phyloP scores from a whole-genome alignment of 2,329 filamentous ascomycete species.

The Phialophora chinensis region DNA sequence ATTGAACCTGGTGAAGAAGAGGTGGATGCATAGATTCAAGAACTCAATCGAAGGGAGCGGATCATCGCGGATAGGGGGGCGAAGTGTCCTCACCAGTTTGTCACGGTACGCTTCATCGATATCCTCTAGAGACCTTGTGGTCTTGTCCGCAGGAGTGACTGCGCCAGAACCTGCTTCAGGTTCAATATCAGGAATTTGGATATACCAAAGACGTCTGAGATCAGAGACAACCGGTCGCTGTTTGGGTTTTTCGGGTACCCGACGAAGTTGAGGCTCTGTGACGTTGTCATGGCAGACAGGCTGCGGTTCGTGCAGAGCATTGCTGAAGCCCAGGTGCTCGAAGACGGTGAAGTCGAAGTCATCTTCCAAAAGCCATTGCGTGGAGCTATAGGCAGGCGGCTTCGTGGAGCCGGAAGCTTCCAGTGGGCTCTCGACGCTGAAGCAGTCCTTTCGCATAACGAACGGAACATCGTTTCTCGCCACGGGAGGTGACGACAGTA shows the following conservation, averaged over 20 bases:
- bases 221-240: conserved; percentile 16
- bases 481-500: neutral
- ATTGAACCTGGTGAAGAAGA: conserved; percentile 40
- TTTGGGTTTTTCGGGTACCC: neutral
- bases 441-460: neutral
- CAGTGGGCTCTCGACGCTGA: neutral
- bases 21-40: conserved; percentile 39
- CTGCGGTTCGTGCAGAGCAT: neutral
- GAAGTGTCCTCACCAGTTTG: conserved; percentile 10
- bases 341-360: conserved; percentile 28
- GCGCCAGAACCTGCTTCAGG: conserved; percentile 16
- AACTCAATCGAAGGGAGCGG: conserved; percentile 25
- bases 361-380: conserved; percentile 26
- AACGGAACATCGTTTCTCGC: neutral
- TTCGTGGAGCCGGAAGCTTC: conserved; percentile 2
- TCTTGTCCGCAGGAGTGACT: conserved; percentile 5
- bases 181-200: conserved; percentile 13
- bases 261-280: neutral
- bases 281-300: neutral
- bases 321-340: conserved; percentile 9
- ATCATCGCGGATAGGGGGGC: conserved; percentile 16
- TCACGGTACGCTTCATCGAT: conserved; percentile 26
- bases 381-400: conserved; percentile 6
- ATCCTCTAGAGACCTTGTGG: conserved; percentile 3
- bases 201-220: conserved; percentile 21